Evolutionary conservation across 2,329 filamentous ascomycete species (phyloP).

Genomic region (Pezicula radicicola): DNA sequence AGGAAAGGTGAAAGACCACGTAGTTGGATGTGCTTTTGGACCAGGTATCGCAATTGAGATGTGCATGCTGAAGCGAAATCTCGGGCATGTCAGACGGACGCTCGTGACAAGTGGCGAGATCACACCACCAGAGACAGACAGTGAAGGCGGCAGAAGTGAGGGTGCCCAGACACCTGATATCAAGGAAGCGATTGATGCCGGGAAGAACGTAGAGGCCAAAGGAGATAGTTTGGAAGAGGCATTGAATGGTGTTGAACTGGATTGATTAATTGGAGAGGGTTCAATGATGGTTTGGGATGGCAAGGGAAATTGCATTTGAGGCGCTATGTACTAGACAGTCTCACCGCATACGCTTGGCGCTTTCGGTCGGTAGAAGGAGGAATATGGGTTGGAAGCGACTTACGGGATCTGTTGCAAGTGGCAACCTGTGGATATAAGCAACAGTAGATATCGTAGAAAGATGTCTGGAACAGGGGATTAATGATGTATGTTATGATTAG

Average conservation of each 20-base stretch:
- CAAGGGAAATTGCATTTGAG: background rate
- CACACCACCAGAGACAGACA: constrained; percentile 28
- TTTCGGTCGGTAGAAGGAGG: too few species aligned
- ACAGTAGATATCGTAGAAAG: too few species aligned
- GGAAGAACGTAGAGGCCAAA: constrained; percentile 17
- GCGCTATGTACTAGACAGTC: background rate
- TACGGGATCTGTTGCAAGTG: too few species aligned
- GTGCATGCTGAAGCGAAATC: constrained; percentile 53
- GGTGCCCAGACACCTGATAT: constrained; percentile 13
- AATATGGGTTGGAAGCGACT: too few species aligned
- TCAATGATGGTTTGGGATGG: too few species aligned
- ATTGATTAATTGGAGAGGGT: constrained; percentile 14
- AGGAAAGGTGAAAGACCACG: constrained; percentile 50
- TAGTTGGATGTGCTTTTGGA: constrained; percentile 68
- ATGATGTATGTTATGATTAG: too few species aligned
- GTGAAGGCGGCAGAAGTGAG: constrained; percentile 24
- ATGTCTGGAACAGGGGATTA: too few species aligned
- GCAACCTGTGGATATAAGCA: too few species aligned
- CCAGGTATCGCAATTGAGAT: constrained; percentile 68
- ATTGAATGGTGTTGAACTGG: constrained; percentile 27
- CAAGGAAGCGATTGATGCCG: constrained; percentile 10
- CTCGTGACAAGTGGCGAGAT: constrained; percentile 18
- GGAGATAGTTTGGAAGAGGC: constrained; percentile 22
- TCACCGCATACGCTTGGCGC: too few species aligned
- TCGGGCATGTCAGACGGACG: constrained; percentile 21